Percentiles rank a stretch among this genome's conserved stretches.
phyloP scores from a whole-genome alignment of 495 filamentous ascomycete species.

The Penicillium ucsense region DNA sequence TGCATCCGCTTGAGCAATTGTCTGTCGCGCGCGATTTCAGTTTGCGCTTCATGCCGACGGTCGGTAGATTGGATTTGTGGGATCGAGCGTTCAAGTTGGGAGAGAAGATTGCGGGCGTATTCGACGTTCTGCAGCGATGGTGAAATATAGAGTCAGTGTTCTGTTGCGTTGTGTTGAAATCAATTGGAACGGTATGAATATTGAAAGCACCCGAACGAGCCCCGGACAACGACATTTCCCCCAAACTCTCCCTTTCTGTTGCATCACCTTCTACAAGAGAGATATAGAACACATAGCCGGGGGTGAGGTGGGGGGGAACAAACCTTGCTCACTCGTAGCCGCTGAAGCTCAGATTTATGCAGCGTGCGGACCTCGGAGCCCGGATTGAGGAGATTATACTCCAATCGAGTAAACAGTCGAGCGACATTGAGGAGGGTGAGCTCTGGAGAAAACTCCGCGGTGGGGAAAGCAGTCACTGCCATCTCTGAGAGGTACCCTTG shows the following conservation, averaged over 20 bases:
- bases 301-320: neutral
- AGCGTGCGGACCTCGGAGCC: conserved; percentile 50
- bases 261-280: too few relatives aligned
- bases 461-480: conserved; percentile 25
- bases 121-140: conserved; percentile 55
- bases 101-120: conserved; percentile 66
- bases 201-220: too few relatives aligned
- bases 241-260: too few relatives aligned
- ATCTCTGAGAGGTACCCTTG: conserved; percentile 7
- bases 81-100: conserved; percentile 66
- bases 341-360: conserved; percentile 56
- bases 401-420: conserved; percentile 65
- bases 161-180: too few relatives aligned
- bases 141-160: too few relatives aligned
- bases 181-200: too few relatives aligned
- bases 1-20: conserved; percentile 53
- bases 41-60: conserved; percentile 56
- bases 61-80: conserved; percentile 52
- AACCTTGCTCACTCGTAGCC: conserved; percentile 46
- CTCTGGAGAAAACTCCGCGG: conserved; percentile 20
- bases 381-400: conserved; percentile 60
- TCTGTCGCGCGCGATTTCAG: conserved; percentile 54
- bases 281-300: too few relatives aligned
- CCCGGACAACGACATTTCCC: too few relatives aligned
- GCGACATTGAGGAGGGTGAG: conserved; percentile 49